Base-by-base conservation (phyloP, 805 yeast genomes). In the Starmerella cellae region DNA sequence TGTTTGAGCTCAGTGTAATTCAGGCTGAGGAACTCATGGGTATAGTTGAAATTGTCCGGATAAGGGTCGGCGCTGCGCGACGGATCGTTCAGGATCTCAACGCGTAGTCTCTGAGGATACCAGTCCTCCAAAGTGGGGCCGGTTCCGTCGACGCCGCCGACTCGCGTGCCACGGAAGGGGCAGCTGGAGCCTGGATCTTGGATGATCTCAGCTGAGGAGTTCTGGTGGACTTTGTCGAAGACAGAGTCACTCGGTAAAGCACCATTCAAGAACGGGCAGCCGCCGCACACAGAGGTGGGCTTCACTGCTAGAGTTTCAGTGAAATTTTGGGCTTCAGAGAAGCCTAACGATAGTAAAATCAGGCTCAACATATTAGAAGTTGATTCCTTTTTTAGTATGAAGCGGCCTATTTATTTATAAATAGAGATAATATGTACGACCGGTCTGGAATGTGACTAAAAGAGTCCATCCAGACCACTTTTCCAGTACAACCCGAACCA, bases 131-230 rank as follows among this genome's bases (percentile, higher is more conserved):
- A 37, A n/a, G 42, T 38, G 5, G 51, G 47, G 17, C 45, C 44
- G 2, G 47, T 36, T 19, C 49, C 51, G 9, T 45, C 47, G 10
- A 45, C 38, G 26, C 51, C 51, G 13, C 6, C 33, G 34, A 48
- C 26, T 18, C 51, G 48, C 28, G 41, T 43, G 8, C 51, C 51
- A 2, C 46, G 21, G 43, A 45, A 45, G 9, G 49, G 49, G 42
- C 49, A 45, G 22, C 5, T 17, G 16, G 31, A 8, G 5, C 39
- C 39, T 16, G 39, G 39, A 8, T 23, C 30, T n/a, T 24, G 11
- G 19, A 26, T 6, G 26, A 24, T 9, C 5, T 36, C 34, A 4
- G 34, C 5, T 6, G 34, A 16, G 8, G 13, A 9, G 13, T 31
- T 31, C 34, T 11, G 21, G 21, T 31, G 34, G 10, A 16, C 6